phyloP scores from a whole-genome alignment of 768 basidiomycete species.

The Exidia glandulosa region DNA sequence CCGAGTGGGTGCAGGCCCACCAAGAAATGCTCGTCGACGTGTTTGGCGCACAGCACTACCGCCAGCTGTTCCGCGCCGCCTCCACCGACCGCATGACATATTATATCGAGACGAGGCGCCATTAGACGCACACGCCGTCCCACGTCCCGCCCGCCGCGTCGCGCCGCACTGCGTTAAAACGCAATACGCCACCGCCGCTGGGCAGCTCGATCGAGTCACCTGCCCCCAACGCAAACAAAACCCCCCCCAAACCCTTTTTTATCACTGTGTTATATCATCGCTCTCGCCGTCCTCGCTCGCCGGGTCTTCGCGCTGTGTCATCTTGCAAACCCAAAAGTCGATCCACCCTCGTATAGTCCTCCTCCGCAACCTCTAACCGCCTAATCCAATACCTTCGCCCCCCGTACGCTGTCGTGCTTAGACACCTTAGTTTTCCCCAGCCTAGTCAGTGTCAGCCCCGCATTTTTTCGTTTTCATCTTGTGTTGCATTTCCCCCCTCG shows the following conservation, averaged over 20 bases:
- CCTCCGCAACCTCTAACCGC: background rate
- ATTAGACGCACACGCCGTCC: background rate
- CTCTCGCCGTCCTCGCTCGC: background rate
- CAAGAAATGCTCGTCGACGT: slow-evolving; percentile 57
- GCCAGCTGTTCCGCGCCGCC: slow-evolving; percentile 60
- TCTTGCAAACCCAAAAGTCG: too few relatives aligned
- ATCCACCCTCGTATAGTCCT: background rate
- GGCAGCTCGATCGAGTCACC: too few relatives aligned
- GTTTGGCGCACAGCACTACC: slow-evolving; percentile 64
- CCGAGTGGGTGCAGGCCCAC: slow-evolving; percentile 66
- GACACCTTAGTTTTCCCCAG: background rate
- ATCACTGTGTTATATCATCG: background rate
- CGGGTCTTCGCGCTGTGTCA: background rate
- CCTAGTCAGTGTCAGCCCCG: background rate
- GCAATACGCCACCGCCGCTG: background rate
- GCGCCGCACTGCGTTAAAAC: too few relatives aligned
- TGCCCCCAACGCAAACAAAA: background rate
- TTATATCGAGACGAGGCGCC: background rate
- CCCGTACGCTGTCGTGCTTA: background rate
- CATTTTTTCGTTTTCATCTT: background rate
- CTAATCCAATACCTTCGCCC: background rate
- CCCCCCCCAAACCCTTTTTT: background rate
- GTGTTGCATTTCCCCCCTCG: background rate
- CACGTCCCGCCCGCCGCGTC: background rate
- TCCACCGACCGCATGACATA: slow-evolving; percentile 56